Conservation (phyloP, 805 yeast genomes). For the Yamadazyma scolyti region DNA sequence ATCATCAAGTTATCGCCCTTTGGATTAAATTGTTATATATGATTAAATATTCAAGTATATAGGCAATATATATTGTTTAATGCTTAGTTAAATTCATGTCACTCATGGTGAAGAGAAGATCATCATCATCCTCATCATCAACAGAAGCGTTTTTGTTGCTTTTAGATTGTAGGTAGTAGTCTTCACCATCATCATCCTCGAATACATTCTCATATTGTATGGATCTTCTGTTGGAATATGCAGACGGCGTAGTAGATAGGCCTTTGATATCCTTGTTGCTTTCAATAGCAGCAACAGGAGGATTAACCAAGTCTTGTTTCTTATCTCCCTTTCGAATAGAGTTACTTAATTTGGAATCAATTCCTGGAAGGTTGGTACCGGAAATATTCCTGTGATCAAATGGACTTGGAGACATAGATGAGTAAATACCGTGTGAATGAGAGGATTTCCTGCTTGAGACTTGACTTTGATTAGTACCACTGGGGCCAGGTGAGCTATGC, state of each 20-base stretch:
- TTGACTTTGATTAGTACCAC: slow-evolving; percentile 3
- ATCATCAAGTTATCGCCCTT: too few species aligned
- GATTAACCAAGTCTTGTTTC: slow-evolving; percentile 18
- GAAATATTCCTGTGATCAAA: slow-evolving; percentile 14
- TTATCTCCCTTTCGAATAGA: slow-evolving; percentile 19
- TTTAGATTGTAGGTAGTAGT: slow-evolving; percentile 14
- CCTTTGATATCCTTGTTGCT: slow-evolving; percentile 22
- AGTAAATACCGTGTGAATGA: slow-evolving; percentile 15
- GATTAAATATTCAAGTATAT: neutral
- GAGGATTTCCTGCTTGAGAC: slow-evolving; percentile 22
- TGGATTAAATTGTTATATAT: neutral
- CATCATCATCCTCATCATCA: slow-evolving; percentile 50
- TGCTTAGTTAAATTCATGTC: slow-evolving; percentile 54
- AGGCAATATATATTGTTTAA: slow-evolving; percentile 4
- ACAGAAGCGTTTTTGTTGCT: slow-evolving; percentile 1
- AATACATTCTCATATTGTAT: slow-evolving; percentile 38
- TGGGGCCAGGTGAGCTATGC: slow-evolving; percentile 14
- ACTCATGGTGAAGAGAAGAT: slow-evolving; percentile 67
- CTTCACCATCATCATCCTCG: slow-evolving; percentile 50
- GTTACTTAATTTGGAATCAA: slow-evolving; percentile 28
- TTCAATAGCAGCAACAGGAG: neutral
- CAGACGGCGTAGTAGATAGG: slow-evolving; percentile 34
- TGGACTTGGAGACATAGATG: slow-evolving; percentile 9
- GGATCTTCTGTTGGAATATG: slow-evolving; percentile 16
- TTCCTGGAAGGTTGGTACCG: slow-evolving; percentile 26